Base-by-base conservation (phyloP, 2,329 filamentous ascomycete genomes). In the Zymoseptoria pseudotritici region DNA sequence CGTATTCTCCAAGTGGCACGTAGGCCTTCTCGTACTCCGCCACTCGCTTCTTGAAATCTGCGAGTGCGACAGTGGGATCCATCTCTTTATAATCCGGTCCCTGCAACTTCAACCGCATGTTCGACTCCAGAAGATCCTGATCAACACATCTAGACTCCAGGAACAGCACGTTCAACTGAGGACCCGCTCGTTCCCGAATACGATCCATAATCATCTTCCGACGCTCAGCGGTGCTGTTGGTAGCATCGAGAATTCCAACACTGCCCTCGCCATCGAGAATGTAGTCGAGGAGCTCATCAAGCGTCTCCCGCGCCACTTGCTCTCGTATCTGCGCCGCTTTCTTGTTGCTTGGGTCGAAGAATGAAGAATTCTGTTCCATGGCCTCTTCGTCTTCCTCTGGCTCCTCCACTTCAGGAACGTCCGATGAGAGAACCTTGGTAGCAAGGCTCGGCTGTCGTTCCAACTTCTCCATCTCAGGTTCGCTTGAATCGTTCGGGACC, bases 41-140 rank as follows among this genome's bases (percentile, higher is more conserved):
- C 13, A 99, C 92, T 62, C 94, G 89, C 75, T 90, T 87, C 77
- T 90, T 95, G 80, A 99, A 99, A 72, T 99, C 94, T 36, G 83
- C 86, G 50, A 97, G 79, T 1, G 94, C 92, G 70, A 89, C 86
- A 58, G 85, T 77, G 0, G 94, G 93, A 69, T 99, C 93, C 76
- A 96, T 95, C 72, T 91, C 90, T 70, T 88, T 90, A 78, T 99
- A 99, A 74, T 99, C 94, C 0, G 94, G 94, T 0, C 94, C 94
- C 3, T 90, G 95, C 6, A 97, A 85, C 79, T 97, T 97, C 63
- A 97, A 79, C 26, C 93, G 91, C 91, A 97, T 97, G 71, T 97
- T 97, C 19, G 92, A 90, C 74, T 97, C 92, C 46, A 97, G 81
- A 24, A 97, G 79, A 66, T 85, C 85, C 61, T 89, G 81, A 67